phyloP scores from a whole-genome alignment of 2,329 filamentous ascomycete genomes.

The Hymenoscyphus fructigenus region DNA sequence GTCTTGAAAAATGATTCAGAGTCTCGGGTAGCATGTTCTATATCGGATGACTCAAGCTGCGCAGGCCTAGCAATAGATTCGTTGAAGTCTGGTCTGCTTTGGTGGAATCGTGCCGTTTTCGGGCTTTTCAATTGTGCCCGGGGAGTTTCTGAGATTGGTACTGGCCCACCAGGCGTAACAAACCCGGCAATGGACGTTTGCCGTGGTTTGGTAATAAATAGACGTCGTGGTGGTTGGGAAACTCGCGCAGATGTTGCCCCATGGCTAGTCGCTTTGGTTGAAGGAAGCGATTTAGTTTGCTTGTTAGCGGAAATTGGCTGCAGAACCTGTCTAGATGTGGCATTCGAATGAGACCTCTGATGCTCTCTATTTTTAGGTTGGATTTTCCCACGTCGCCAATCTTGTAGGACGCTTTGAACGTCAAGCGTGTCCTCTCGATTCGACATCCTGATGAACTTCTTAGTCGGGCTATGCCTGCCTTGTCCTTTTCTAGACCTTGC shows the following conservation, averaged over 20 bases:
- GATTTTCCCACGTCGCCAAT: conserved; percentile 50
- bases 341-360: background rate
- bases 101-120: background rate
- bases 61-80: conserved; percentile 44
- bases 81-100: background rate
- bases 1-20: conserved; percentile 45
- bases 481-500: conserved; percentile 47
- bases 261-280: conserved; percentile 6
- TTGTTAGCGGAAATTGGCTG: conserved; percentile 23
- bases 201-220: conserved; percentile 24
- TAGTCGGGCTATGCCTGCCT: conserved; percentile 54
- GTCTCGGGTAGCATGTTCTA: conserved; percentile 36
- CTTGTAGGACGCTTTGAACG: conserved; percentile 50
- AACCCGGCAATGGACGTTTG: conserved; percentile 36
- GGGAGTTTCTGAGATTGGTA: background rate
- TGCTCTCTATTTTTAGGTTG: conserved; percentile 15
- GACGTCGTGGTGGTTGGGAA: conserved; percentile 16
- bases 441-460: conserved; percentile 60
- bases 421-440: conserved; percentile 61
- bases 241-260: background rate
- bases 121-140: background rate
- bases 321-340: conserved; percentile 17
- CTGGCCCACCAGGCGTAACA: conserved; percentile 26
- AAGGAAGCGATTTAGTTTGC: conserved; percentile 22
- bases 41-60: conserved; percentile 53